Base-by-base conservation (phyloP, 768 basidiomycete species). In the Suillus sp. region DNA sequence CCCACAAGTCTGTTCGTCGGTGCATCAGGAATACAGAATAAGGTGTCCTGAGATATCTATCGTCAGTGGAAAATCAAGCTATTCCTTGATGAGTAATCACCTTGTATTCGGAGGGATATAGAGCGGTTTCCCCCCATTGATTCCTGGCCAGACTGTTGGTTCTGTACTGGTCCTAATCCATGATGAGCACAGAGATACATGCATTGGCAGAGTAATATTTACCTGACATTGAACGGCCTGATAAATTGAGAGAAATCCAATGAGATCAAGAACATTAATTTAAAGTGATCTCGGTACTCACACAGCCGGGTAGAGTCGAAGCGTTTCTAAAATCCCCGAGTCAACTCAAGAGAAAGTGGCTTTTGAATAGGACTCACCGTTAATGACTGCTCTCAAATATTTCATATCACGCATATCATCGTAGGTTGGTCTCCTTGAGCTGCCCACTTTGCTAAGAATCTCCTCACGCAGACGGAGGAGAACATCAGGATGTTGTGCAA, bases 1-100 rank as follows among this genome's bases (percentile, higher is more conserved):
- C 88, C 88, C 88, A 90, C 6, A 87, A 78, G 65, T 88, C 85
- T 57, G 73, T 79, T 37, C 86, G 78, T 7, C 87, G 79, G 42
- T 90, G 89, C 86, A 88, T 87, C 37, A 83, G 64, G 61, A 77
- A 72, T 5, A 86, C 79, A 9, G 82, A 80, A 67, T 86, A 89
- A 0, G 72, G 63, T 30, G 75, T 66, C 48, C 84, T 83, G 42
- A 9, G 51, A 32, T 0, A 37, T 27, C 16, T 53, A 42, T 27
- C 42, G 9, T 30, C 16, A 34, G 10, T 25, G 1, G 9, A n/a
- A 48, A 1, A 3, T n/a, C 18, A 47, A 3, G 0, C 30, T 3
- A 3, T 25, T 20, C 48, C 22, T 65, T 38, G 27, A 43, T n/a
- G n/a, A n/a, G 16, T n/a, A 53, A 64, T 65, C 56, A 78, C 76